Evolutionary conservation across 805 yeast genomes (phyloP), one percentile per base, ranked within the genome.

Genomic region (Grigorovia jiainica): DNA sequence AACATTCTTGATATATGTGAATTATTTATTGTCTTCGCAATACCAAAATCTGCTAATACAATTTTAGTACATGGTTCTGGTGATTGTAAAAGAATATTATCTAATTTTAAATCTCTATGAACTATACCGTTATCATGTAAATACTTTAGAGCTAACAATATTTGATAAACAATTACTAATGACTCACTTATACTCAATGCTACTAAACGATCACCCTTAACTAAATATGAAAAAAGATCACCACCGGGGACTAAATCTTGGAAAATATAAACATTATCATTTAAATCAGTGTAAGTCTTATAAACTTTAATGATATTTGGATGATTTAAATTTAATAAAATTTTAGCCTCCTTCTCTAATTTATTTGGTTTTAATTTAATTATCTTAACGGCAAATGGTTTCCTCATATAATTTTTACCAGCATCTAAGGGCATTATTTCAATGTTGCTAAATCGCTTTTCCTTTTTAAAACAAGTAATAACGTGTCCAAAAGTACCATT

Each of bases 11-110:
- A 52, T 10, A 38, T 17, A 0, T 53, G 39, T 7, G 51, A 44
- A 27, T 27, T n/a, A 6, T 55, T 47, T 16, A 55, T 32, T 13
- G 59, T 52, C 49, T 65, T 70, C 2, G 77, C 74, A 32, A 72
- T 71, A 0, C 89, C 89, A 60, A 82, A 82, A 60, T 82, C 90
- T 8, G 84, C 83, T 19, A 82, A 54, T 2, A 77, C 70, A 31
- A 82, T 58, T 45, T 71, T 68, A 0, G 82, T 63, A 36, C 71
- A 71, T 2, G 75, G 74, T 18, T 68, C 62, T 6, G 82, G 80
- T 0, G 73, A 59, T 35, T 68, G 72, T 33, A 79, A 60, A 27
- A 82, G 59, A 19, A 82, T 69, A 48, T 82, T 82, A 47, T 81
- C 89, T 29, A 79, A 56, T 49, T 80, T 80, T 34, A 80, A 57